These are phyloP conservation scores for Trichoderma virens DNA, from an alignment of 495 filamentous ascomycete species.

Conservation along the genomic window DNA sequence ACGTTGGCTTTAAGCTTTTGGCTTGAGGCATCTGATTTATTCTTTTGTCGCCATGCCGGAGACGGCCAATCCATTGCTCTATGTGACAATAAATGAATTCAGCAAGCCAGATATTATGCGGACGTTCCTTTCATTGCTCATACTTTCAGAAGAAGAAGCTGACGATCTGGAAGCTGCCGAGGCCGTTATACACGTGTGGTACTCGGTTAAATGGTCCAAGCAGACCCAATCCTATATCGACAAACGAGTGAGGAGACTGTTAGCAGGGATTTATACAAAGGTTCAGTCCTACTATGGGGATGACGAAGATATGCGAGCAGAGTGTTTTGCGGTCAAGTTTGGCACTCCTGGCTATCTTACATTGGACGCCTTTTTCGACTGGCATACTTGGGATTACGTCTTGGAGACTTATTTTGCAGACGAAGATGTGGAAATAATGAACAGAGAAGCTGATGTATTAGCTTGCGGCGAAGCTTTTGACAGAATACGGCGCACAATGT, in stretches of 20 bases:
- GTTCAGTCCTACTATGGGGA: too few relatives aligned
- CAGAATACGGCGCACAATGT: not conserved
- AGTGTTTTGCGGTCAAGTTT: not conserved
- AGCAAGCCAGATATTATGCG: not conserved
- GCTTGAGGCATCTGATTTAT: not conserved
- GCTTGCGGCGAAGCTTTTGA: not conserved
- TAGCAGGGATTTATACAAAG: not conserved
- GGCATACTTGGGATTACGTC: too few relatives aligned
- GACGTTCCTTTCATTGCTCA: not conserved
- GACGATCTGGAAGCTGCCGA: not conserved
- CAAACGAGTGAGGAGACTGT: not conserved
- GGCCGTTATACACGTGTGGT: not conserved
- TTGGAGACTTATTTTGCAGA: too few relatives aligned
- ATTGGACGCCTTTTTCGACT: not conserved
- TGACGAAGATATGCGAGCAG: not conserved
- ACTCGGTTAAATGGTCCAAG: not conserved
- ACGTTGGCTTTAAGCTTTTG: not conserved
- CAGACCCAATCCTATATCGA: not conserved
- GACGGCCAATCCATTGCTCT: not conserved
- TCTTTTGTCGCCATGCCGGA: not conserved
- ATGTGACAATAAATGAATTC: not conserved
- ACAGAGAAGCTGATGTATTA: not conserved
- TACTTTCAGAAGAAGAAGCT: not conserved
- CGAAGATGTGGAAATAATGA: not conserved
- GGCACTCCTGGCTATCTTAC: not conserved